Conservation (phyloP, 176 grass and related monocot species). For the Avena eriantha region DNA sequence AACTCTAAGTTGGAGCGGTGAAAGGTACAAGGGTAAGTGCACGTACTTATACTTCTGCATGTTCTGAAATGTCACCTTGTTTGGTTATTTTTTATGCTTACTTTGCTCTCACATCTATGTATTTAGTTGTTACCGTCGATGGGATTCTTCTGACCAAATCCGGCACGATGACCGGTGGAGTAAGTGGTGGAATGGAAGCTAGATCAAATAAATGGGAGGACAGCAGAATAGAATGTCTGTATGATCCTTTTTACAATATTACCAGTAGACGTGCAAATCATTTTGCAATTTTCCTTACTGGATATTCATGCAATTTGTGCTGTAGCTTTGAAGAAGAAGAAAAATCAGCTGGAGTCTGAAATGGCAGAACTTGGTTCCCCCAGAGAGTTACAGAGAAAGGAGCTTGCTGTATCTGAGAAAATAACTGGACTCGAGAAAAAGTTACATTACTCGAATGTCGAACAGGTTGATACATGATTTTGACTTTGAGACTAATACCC, state of each 20-base stretch:
- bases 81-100: conserved; percentile 32
- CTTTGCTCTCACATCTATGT: conserved; percentile 26
- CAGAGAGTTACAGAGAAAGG: conserved; percentile 85
- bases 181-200: conserved; percentile 99
- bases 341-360: conserved; percentile 76
- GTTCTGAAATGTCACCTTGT: conserved; percentile 39
- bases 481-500: conserved; percentile 28
- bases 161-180: conserved; percentile 98
- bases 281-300: conserved; percentile 37
- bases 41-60: conserved; percentile 34
- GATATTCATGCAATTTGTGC: conserved; percentile 44
- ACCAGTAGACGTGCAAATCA: conserved; percentile 21
- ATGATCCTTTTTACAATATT: conserved; percentile 12
- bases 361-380: conserved; percentile 80
- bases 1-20: conserved; percentile 90
- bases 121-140: conserved; percentile 90
- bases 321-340: conserved; percentile 89
- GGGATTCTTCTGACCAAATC: conserved; percentile 96
- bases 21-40: conserved; percentile 94
- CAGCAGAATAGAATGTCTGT: conserved; percentile 73
- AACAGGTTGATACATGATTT: conserved; percentile 62
- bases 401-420: conserved; percentile 88
- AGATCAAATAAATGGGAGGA: conserved; percentile 99
- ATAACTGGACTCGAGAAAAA: conserved; percentile 94
- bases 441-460: conserved; percentile 84